These are phyloP conservation scores for Cynara cardunculus DNA, from an alignment of 129 eudicot species.

Conservation along the genomic window DNA sequence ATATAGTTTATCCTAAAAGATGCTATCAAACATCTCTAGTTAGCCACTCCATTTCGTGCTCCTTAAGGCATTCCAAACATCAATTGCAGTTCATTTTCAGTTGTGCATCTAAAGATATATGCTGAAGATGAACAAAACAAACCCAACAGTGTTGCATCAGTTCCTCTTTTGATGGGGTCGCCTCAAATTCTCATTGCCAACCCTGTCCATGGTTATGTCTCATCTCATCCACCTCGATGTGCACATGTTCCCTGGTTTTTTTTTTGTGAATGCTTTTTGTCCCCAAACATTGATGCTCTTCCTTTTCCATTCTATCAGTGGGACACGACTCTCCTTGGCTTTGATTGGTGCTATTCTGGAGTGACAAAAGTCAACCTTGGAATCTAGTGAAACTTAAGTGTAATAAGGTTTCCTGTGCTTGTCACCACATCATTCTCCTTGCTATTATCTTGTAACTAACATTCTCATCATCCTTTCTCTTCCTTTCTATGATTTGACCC, in stretches of 20 bases:
- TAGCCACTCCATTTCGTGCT: neutral
- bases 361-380: too few relatives aligned
- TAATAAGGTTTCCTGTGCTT: too few relatives aligned
- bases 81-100: neutral
- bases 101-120: neutral
- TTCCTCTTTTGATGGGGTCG: neutral
- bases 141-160: neutral
- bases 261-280: neutral
- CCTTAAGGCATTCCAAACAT: neutral
- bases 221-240: neutral
- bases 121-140: neutral
- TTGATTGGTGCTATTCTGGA: too few relatives aligned
- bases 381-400: too few relatives aligned
- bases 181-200: neutral
- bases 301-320: neutral
- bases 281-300: neutral
- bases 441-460: too few relatives aligned
- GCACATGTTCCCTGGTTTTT: neutral
- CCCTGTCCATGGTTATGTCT: neutral
- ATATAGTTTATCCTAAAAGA: neutral
- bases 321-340: neutral
- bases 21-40: neutral
- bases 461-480: too few relatives aligned
- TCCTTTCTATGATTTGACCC: too few relatives aligned
- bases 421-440: too few relatives aligned